Evolutionary conservation across 2,329 filamentous ascomycete genomes (phyloP).

Genomic region (Canariomyces notabilis): DNA sequence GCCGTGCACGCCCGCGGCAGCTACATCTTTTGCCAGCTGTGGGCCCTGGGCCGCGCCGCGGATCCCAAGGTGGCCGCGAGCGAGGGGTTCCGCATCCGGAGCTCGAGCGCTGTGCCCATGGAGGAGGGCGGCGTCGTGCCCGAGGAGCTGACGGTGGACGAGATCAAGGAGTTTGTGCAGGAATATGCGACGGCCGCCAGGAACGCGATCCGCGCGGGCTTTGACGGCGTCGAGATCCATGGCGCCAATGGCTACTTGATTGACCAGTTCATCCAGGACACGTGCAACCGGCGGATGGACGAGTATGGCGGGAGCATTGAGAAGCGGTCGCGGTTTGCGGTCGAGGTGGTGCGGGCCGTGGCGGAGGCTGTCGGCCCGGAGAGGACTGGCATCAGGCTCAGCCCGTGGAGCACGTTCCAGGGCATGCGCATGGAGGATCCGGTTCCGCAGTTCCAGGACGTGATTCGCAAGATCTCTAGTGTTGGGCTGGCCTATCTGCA

Average conservation of each 20-base stretch:
- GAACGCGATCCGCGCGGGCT: conserved; percentile 42
- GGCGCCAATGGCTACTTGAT: conserved; percentile 55
- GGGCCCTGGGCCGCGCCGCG: conserved; percentile 37
- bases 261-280: conserved; percentile 49
- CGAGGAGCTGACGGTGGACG: conserved; percentile 43
- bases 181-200: conserved; percentile 51
- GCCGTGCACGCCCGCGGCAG: conserved; percentile 58
- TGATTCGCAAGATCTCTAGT: conserved; percentile 25
- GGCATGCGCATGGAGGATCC: conserved; percentile 22
- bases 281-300: conserved; percentile 49
- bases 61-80: conserved; percentile 25
- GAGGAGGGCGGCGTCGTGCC: conserved; percentile 39
- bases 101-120: conserved; percentile 36
- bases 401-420: conserved; percentile 48
- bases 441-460: conserved; percentile 19
- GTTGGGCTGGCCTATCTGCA: conserved; percentile 49
- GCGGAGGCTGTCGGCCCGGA: conserved; percentile 35
- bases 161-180: conserved; percentile 49
- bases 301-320: conserved; percentile 49
- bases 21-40: conserved; percentile 60
- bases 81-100: conserved; percentile 34
- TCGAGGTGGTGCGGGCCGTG: conserved; percentile 49
- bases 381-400: conserved; percentile 48
- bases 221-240: conserved; percentile 44
- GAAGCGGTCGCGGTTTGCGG: conserved; percentile 46